Evolutionary conservation across 352 stramenopile genomes (phyloP).

Genomic region (Elongisporangium anandrum): DNA sequence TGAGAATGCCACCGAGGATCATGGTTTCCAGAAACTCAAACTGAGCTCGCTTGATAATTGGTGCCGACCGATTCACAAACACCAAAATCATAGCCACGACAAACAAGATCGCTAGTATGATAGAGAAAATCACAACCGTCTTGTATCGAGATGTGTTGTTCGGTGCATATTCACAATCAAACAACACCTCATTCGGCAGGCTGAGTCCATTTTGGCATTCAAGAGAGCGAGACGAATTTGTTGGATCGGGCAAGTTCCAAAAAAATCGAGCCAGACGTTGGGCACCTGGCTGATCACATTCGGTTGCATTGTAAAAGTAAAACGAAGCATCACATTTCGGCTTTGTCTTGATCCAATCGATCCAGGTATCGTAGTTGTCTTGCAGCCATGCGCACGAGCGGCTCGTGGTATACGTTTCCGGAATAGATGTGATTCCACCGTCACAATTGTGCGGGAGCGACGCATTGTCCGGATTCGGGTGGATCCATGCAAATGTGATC

Average conservation of each 20-base stretch:
- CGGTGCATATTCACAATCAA: conserved; percentile 41
- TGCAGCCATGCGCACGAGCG: conserved; percentile 43
- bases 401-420: conserved; percentile 23
- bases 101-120: conserved; percentile 13
- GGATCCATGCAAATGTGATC: conserved; percentile 36
- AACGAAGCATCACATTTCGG: conserved; percentile 35
- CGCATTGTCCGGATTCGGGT: conserved; percentile 27
- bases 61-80: conserved; percentile 19
- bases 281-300: conserved; percentile 18
- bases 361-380: conserved; percentile 18
- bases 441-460: conserved; percentile 39
- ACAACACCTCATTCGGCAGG: conserved; percentile 13
- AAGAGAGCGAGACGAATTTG: conserved; percentile 9
- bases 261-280: conserved; percentile 23
- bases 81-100: conserved; percentile 17
- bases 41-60: conserved; percentile 44
- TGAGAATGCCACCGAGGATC: conserved; percentile 31
- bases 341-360: conserved; percentile 23
- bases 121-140: conserved; percentile 5
- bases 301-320: conserved; percentile 32
- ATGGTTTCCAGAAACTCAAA: conserved; percentile 41
- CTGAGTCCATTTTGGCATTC: conserved; percentile 22
- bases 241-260: conserved; percentile 27
- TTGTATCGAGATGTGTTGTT: conserved; percentile 14
- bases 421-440: conserved; percentile 20